A percentile compares a stretch with the other conserved stretches of the same genome.
Evolutionary conservation across 2,329 filamentous ascomycete species (phyloP).

Genomic region (Fusarium coicis): DNA sequence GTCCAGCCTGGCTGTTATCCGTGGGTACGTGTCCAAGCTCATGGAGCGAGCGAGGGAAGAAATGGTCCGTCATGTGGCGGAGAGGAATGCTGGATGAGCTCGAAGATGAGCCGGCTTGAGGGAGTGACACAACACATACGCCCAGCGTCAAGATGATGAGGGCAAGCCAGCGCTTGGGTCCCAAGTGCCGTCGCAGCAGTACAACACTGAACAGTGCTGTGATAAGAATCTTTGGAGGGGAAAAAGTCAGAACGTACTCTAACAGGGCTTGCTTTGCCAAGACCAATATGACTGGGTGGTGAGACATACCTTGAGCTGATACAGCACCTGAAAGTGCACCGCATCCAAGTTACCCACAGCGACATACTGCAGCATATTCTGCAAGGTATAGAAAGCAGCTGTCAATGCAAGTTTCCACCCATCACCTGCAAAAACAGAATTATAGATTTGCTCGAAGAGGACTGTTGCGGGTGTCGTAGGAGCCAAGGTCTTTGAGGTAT

Average conservation of each 20-base stretch:
- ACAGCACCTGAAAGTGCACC: constrained; percentile 92
- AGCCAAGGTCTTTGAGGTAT: constrained; percentile 81
- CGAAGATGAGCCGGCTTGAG: constrained; percentile 65
- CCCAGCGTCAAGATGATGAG: constrained; percentile 83
- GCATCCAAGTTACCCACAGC: constrained; percentile 91
- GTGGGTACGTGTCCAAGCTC: constrained; percentile 70
- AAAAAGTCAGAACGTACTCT: neutral
- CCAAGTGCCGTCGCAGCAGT: constrained; percentile 77
- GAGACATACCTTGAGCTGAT: constrained; percentile 81
- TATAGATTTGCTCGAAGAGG: constrained; percentile 82
- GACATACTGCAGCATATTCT: constrained; percentile 94
- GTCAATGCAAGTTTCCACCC: constrained; percentile 96
- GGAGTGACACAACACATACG: constrained; percentile 86
- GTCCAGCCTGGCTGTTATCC: constrained; percentile 27
- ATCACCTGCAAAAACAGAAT: constrained; percentile 85
- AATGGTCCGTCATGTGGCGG: constrained; percentile 71
- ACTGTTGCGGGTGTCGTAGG: constrained; percentile 83
- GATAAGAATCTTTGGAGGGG: constrained; percentile 73
- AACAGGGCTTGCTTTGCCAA: neutral
- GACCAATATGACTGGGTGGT: neutral
- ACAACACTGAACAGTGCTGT: constrained; percentile 88
- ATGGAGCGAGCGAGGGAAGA: constrained; percentile 83
- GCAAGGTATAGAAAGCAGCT: constrained; percentile 86
- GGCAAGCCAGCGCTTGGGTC: constrained; percentile 80
- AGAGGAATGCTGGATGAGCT: constrained; percentile 67